A percentile compares a stretch with the other conserved stretches of the same genome.
Conservation (phyloP, 1,284 basidiomycete genomes). For the Moesziomyces parantarcticus region DNA sequence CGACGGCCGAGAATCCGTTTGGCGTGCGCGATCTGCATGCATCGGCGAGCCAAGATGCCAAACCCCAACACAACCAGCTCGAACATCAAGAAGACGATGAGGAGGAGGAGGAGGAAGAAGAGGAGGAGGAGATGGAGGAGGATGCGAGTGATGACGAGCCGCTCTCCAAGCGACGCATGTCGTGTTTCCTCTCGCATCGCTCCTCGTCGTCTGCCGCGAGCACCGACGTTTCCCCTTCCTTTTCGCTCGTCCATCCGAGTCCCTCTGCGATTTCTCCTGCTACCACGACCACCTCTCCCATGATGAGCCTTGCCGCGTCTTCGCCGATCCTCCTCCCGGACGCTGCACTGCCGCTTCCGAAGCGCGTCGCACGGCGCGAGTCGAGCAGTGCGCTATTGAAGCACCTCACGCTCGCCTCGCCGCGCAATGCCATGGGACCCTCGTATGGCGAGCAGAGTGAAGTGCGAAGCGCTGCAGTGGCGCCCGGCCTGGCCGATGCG, state of each 20-base stretch:
- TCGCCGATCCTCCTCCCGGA: slow-evolving; percentile 50
- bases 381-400: slow-evolving; percentile 43
- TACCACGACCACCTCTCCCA: slow-evolving; percentile 47
- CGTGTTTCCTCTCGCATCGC: not conserved
- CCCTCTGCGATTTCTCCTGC: slow-evolving; percentile 26
- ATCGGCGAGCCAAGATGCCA: slow-evolving; percentile 29
- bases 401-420: slow-evolving; percentile 37
- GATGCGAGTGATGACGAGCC: slow-evolving; percentile 35
- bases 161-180: slow-evolving; percentile 19
- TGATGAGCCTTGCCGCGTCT: slow-evolving; percentile 54
- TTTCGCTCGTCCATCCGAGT: slow-evolving; percentile 18
- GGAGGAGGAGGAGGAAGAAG: slow-evolving; percentile 3
- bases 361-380: slow-evolving; percentile 30
- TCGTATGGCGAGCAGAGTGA: slow-evolving; percentile 35
- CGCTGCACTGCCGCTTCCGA: slow-evolving; percentile 15
- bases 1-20: slow-evolving; percentile 47
- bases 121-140: slow-evolving; percentile 15
- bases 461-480: slow-evolving; percentile 17
- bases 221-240: slow-evolving; percentile 29
- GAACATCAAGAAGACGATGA: not conserved
- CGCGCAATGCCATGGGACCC: no score
- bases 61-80: slow-evolving; percentile 18
- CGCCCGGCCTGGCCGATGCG: slow-evolving; percentile 26
- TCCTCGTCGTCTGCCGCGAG: slow-evolving; percentile 18
- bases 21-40: slow-evolving; percentile 30